These are phyloP conservation scores for Ophiosphaerella narmari DNA, from an alignment of 2,329 filamentous ascomycete genomes.

Conservation along the genomic window DNA sequence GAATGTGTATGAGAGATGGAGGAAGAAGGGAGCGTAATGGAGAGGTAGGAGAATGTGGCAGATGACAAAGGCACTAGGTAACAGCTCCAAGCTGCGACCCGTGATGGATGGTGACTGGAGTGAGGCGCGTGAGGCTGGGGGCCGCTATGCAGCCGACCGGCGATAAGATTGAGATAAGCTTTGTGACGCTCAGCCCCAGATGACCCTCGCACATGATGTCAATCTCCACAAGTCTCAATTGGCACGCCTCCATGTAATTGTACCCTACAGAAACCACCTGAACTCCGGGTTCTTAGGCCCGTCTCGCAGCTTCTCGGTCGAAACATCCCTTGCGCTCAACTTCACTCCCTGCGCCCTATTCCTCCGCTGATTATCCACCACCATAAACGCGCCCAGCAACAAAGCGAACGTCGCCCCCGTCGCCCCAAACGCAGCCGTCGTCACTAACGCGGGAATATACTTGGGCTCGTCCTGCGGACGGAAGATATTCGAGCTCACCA, in stretches of 20 bases:
- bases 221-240: neutral
- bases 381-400: constrained; percentile 66
- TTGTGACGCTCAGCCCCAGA: neutral
- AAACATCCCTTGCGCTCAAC: constrained; percentile 57
- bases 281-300: constrained; percentile 51
- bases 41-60: neutral
- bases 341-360: constrained; percentile 61
- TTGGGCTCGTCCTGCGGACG: constrained; percentile 65
- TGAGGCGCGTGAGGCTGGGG: constrained; percentile 38
- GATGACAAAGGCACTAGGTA: constrained; percentile 13
- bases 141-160: constrained; percentile 17
- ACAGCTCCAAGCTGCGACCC: constrained; percentile 29
- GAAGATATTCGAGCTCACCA: constrained; percentile 72
- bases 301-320: constrained; percentile 52
- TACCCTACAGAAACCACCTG: constrained; percentile 48
- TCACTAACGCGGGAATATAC: constrained; percentile 69
- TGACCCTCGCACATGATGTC: constrained; percentile 7
- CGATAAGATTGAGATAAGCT: constrained; percentile 21
- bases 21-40: constrained; percentile 1
- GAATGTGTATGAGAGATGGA: constrained; percentile 8
- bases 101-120: constrained; percentile 27
- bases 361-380: constrained; percentile 65
- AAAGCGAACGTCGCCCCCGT: constrained; percentile 61
- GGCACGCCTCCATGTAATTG: no score
- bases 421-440: constrained; percentile 67